phyloP scores from a whole-genome alignment of 768 basidiomycete genomes.

The Lactarius evosmus region DNA sequence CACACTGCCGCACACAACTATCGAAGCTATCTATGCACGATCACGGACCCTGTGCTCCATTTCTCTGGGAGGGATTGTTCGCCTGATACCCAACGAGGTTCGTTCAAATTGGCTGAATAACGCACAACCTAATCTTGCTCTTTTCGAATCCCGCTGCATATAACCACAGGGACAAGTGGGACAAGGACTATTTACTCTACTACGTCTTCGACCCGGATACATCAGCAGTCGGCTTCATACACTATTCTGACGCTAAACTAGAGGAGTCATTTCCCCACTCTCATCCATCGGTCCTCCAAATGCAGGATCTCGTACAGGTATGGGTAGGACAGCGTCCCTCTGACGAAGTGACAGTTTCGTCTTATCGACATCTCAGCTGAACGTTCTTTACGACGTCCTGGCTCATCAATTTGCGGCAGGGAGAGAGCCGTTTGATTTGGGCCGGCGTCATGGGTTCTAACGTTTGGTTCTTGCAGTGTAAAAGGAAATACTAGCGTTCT shows the following conservation, averaged over 20 bases:
- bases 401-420: background rate
- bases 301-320: background rate
- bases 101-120: background rate
- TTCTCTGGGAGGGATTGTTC: background rate
- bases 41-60: background rate
- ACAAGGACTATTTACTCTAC: background rate
- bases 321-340: background rate
- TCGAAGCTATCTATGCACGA: background rate
- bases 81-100: slow-evolving; percentile 3
- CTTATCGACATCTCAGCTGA: background rate
- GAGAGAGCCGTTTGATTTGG: background rate
- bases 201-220: slow-evolving; percentile 10
- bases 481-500: slow-evolving; percentile 10
- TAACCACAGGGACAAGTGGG: background rate
- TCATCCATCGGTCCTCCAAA: slow-evolving; percentile 2
- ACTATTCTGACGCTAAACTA: background rate
- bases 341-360: too few relatives aligned
- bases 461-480: background rate
- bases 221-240: background rate
- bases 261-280: background rate
- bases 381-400: background rate
- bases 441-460: background rate
- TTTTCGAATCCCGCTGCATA: slow-evolving; percentile 1
- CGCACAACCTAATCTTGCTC: background rate
- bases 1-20: background rate